phyloP scores from a whole-genome alignment of 352 stramenopile genomes.

The Phytophthora fragariaefolia region DNA sequence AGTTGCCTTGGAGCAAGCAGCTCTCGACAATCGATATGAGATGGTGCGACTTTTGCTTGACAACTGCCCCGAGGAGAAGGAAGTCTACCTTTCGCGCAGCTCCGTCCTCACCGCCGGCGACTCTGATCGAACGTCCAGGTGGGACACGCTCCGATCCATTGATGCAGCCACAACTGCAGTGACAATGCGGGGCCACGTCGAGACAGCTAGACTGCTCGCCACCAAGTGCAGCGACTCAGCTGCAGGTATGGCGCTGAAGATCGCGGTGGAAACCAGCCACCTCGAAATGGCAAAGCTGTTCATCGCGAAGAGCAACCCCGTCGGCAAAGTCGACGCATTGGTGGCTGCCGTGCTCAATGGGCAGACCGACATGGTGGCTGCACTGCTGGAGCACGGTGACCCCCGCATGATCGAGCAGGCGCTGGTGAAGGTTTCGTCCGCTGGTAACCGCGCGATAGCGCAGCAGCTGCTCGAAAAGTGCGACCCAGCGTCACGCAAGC shows the following conservation, averaged over 20 bases:
- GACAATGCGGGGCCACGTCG: constrained; percentile 4
- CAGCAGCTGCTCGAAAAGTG: constrained; percentile 13
- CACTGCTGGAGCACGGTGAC: constrained; percentile 9
- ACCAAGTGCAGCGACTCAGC: constrained; percentile 19
- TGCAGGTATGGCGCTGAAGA: constrained; percentile 5
- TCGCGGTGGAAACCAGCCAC: constrained; percentile 8
- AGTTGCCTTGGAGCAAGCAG: constrained; percentile 14
- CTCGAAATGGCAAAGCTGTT: constrained; percentile 21
- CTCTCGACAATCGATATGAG: constrained; percentile 4
- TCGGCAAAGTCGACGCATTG: constrained; percentile 8
- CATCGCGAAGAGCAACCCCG: constrained; percentile 19
- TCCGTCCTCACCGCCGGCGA: background rate
- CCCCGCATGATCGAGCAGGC: constrained; percentile 22
- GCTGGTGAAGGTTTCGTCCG: constrained; percentile 22
- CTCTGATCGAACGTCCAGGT: constrained; percentile 5
- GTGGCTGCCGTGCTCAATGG: constrained; percentile 13
- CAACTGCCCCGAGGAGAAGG: constrained; percentile 18
- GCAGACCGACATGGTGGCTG: constrained; percentile 6
- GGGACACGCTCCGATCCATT: constrained; percentile 19
- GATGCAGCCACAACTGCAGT: constrained; percentile 11
- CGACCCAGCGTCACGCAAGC: constrained; percentile 12
- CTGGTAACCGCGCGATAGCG: constrained; percentile 14
- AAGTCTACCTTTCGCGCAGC: constrained; percentile 11
- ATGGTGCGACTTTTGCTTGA: constrained; percentile 20
- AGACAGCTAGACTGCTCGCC: constrained; percentile 8